phyloP scores from a whole-genome alignment of 2,329 filamentous ascomycete species.

The Fusarium sp. region DNA sequence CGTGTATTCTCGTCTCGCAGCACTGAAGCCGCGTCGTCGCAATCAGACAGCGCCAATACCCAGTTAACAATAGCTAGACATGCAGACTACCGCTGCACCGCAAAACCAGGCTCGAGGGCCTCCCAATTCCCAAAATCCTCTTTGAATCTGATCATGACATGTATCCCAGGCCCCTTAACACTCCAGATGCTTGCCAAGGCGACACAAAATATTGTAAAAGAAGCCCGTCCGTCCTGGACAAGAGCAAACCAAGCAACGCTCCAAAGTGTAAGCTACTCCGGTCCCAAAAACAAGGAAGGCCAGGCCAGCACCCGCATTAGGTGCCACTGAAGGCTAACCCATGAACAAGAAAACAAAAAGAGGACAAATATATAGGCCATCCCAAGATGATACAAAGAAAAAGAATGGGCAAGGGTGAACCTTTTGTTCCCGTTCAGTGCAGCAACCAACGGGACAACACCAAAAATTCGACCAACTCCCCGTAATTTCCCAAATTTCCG shows the following conservation, averaged over 20 bases:
- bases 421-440: slow-evolving; percentile 52
- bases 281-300: slow-evolving; percentile 38
- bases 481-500: slow-evolving; percentile 51
- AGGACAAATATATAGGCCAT: slow-evolving; percentile 51
- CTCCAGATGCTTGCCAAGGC: slow-evolving; percentile 52
- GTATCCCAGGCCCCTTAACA: slow-evolving; percentile 45
- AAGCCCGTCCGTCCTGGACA: slow-evolving; percentile 44
- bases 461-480: slow-evolving; percentile 56
- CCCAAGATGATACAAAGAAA: slow-evolving; percentile 50
- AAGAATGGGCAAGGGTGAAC: slow-evolving; percentile 45
- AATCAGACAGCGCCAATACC: slow-evolving; percentile 53
- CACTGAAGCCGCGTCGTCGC: slow-evolving; percentile 50
- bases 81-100: slow-evolving; percentile 51
- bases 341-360: slow-evolving; percentile 44
- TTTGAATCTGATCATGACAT: slow-evolving; percentile 53
- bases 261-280: slow-evolving; percentile 42
- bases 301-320: slow-evolving; percentile 20
- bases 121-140: slow-evolving; percentile 50
- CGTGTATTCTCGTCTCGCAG: slow-evolving; percentile 57
- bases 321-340: slow-evolving; percentile 23
- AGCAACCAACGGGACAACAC: slow-evolving; percentile 48
- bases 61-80: slow-evolving; percentile 52
- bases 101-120: slow-evolving; percentile 56
- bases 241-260: slow-evolving; percentile 50
- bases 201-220: slow-evolving; percentile 44